A percentile compares a stretch with the other conserved stretches of the same genome.
Conservation (phyloP, 2,329 filamentous ascomycete genomes). For the Trichoderma polysporum region DNA sequence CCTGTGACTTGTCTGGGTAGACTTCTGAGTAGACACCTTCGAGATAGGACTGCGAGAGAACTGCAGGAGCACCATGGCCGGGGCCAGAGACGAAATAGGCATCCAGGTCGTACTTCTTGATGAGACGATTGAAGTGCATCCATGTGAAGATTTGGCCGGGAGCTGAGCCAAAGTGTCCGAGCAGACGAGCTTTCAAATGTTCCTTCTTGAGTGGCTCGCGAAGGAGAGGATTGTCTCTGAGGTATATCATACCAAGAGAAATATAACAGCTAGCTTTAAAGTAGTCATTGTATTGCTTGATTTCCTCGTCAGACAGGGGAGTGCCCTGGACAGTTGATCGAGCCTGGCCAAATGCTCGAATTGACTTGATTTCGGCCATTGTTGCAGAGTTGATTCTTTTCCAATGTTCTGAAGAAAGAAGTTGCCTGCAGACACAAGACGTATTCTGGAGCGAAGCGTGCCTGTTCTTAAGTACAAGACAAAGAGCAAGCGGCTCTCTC, state of each 20-base stretch:
- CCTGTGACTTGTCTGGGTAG: constrained; percentile 70
- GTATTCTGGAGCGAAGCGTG: neutral
- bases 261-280: constrained; percentile 75
- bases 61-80: constrained; percentile 73
- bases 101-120: constrained; percentile 76
- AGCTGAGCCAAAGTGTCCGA: constrained; percentile 78
- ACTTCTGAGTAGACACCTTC: constrained; percentile 77
- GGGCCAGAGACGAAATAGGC: constrained; percentile 73
- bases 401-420: neutral
- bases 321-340: constrained; percentile 62
- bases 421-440: neutral
- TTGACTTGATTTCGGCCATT: constrained; percentile 51
- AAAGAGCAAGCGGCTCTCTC: neutral
- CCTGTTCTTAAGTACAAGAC: constrained; percentile 15
- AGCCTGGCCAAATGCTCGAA: constrained; percentile 64
- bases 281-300: constrained; percentile 68
- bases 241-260: constrained; percentile 77
- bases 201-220: constrained; percentile 66
- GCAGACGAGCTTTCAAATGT: constrained; percentile 70
- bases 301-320: constrained; percentile 64
- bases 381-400: constrained; percentile 19
- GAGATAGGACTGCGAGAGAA: constrained; percentile 73
- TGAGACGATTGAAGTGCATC: constrained; percentile 78
- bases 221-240: constrained; percentile 71
- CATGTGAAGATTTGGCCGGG: constrained; percentile 80